Conservation (phyloP, 495 filamentous ascomycete genomes). For the Penicillium pulvis region DNA sequence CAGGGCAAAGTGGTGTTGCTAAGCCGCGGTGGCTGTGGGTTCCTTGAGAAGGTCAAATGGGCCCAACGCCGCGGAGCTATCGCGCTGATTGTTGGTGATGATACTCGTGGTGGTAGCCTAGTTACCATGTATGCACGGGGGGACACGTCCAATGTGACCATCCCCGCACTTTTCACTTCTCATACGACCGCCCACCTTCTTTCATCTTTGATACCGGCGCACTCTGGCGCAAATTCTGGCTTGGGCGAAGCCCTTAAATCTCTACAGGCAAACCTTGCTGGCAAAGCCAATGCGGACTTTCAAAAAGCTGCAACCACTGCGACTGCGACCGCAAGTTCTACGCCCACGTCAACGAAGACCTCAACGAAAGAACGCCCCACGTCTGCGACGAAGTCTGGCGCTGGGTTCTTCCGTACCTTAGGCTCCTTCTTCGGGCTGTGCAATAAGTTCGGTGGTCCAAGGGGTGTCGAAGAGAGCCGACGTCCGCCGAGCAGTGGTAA, state of each 20-base stretch:
- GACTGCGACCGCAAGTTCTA: constrained; percentile 21
- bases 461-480: constrained; percentile 55
- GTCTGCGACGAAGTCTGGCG: constrained; percentile 29
- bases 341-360: constrained; percentile 30
- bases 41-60: constrained; percentile 97
- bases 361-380: constrained; percentile 21
- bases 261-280: constrained; percentile 24
- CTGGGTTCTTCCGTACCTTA: constrained; percentile 59
- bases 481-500: constrained; percentile 83
- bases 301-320: constrained; percentile 29
- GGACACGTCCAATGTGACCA: constrained; percentile 91
- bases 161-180: constrained; percentile 92
- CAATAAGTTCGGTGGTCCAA: constrained; percentile 27
- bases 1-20: constrained; percentile 87
- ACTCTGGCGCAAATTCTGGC: constrained; percentile 57
- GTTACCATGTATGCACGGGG: constrained; percentile 97
- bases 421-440: constrained; percentile 57
- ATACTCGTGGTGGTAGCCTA: constrained; percentile 78
- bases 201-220: constrained; percentile 81
- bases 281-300: constrained; percentile 23
- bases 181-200: constrained; percentile 92
- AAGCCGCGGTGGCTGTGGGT: constrained; percentile 92
- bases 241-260: constrained; percentile 48
- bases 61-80: constrained; percentile 85
- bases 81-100: constrained; percentile 92